Percentiles rank a stretch among this genome's conserved stretches.
phyloP scores from a whole-genome alignment of 2,329 filamentous ascomycete genomes.

The Aspergillus fumigatus region DNA sequence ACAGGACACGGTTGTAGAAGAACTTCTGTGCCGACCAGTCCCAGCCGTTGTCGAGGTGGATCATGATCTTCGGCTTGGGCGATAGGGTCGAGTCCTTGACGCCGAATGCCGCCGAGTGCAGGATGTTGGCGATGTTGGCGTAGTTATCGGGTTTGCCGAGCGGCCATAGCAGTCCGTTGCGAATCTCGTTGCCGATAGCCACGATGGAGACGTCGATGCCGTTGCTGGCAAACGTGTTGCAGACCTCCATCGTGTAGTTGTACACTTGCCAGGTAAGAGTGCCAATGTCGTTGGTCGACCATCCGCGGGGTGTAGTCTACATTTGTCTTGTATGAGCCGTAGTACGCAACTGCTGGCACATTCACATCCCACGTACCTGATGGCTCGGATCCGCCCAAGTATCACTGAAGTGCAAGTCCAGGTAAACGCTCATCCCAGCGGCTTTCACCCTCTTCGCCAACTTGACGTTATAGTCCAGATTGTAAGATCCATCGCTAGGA shows the following conservation, averaged over 20 bases:
- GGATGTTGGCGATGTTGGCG: conserved; percentile 58
- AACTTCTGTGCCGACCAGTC: conserved; percentile 62
- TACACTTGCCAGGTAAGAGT: conserved; percentile 60
- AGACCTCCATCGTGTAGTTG: conserved; percentile 62
- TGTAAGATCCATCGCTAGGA: conserved; percentile 59
- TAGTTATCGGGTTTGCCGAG: conserved; percentile 53
- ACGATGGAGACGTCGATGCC: conserved; percentile 58
- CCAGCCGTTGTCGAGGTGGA: conserved; percentile 74
- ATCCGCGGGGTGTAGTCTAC: conserved; percentile 55
- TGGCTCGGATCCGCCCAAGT: conserved; percentile 66
- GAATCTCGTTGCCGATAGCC: conserved; percentile 71
- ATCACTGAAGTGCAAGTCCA: conserved; percentile 65
- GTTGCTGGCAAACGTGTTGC: conserved; percentile 56
- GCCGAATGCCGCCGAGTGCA: conserved; percentile 60
- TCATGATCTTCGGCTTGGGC: conserved; percentile 63
- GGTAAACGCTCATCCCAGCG: conserved; percentile 56
- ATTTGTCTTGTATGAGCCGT: neutral
- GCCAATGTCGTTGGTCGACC: conserved; percentile 55
- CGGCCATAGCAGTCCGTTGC: conserved; percentile 62
- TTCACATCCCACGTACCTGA: conserved; percentile 41
- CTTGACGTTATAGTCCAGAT: conserved; percentile 65
- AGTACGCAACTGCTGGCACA: neutral
- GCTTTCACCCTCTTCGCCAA: conserved; percentile 62
- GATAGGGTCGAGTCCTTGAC: conserved; percentile 59
- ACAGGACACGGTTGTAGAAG: conserved; percentile 59